phyloP scores from a whole-genome alignment of 2,329 filamentous ascomycete genomes.

The Claviceps cyperi region DNA sequence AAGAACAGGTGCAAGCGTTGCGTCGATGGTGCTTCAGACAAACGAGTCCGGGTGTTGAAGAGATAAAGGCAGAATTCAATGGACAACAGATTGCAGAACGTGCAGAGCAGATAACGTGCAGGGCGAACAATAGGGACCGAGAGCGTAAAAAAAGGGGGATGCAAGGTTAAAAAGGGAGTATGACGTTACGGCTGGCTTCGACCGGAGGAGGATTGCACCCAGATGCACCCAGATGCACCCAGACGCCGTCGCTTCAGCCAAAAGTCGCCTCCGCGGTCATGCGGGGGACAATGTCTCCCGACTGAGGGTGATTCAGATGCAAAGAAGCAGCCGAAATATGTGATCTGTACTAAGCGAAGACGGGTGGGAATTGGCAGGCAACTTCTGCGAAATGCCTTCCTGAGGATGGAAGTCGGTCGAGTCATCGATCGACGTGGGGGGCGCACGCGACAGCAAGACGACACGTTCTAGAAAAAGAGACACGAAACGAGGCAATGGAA shows the following conservation, averaged over 20 bases:
- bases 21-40: neutral
- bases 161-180: neutral
- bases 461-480: neutral
- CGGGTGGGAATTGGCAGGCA: neutral
- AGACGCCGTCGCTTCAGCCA: neutral
- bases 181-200: neutral
- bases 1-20: neutral
- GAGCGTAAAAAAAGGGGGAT: neutral
- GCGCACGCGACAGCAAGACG: neutral
- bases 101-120: neutral
- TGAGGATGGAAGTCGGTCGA: conserved; percentile 1
- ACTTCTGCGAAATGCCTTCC: neutral
- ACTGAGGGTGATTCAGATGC: neutral
- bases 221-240: neutral
- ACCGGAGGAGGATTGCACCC: neutral
- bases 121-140: neutral
- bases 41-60: neutral
- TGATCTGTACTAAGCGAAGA: neutral
- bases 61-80: neutral
- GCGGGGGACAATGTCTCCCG: neutral
- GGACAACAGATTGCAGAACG: neutral
- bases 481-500: neutral
- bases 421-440: neutral
- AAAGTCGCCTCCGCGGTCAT: neutral
- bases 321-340: neutral